Evolutionary conservation across 805 yeast species (phyloP).

Genomic region (Yarrowia hollandica): DNA sequence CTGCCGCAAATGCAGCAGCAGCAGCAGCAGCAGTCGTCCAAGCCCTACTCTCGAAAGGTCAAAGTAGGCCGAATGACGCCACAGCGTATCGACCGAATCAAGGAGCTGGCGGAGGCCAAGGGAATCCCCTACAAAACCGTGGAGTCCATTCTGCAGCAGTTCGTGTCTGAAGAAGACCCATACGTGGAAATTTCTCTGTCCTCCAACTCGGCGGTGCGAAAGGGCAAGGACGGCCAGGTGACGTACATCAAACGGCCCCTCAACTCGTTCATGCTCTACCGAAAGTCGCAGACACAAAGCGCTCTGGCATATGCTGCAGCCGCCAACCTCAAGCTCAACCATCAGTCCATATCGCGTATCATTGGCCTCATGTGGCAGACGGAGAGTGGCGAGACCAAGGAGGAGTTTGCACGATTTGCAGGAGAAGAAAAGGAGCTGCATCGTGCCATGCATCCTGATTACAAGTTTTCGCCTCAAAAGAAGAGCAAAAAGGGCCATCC

Average conservation of each 20-base stretch:
- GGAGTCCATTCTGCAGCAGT: conserved; percentile 35
- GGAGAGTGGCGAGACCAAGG: conserved; percentile 44
- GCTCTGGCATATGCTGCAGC: conserved; percentile 41
- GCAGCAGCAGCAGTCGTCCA: background rate
- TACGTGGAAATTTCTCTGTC: conserved; percentile 17
- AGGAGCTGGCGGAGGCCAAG: conserved; percentile 36
- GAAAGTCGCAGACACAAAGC: conserved; percentile 47
- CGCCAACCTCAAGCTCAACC: conserved; percentile 43
- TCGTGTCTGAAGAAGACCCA: conserved; percentile 24
- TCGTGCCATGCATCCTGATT: conserved; percentile 46
- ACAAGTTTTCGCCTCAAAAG: conserved; percentile 49
- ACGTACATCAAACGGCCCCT: conserved; percentile 49
- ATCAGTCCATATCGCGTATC: conserved; percentile 46
- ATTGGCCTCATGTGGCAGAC: conserved; percentile 51
- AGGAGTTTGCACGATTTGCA: conserved; percentile 45
- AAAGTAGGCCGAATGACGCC: conserved; percentile 37
- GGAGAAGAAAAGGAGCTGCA: conserved; percentile 48
- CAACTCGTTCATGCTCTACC: conserved; percentile 51
- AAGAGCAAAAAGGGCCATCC: conserved; percentile 31
- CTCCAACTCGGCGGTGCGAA: conserved; percentile 19
- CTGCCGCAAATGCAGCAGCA: background rate
- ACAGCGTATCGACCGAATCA: conserved; percentile 35
- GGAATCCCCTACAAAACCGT: conserved; percentile 38
- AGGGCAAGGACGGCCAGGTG: conserved; percentile 29
- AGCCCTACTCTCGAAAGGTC: conserved; percentile 30